phyloP scores from a whole-genome alignment of 2,329 filamentous ascomycete species.

The Verticillium tricorpus region DNA sequence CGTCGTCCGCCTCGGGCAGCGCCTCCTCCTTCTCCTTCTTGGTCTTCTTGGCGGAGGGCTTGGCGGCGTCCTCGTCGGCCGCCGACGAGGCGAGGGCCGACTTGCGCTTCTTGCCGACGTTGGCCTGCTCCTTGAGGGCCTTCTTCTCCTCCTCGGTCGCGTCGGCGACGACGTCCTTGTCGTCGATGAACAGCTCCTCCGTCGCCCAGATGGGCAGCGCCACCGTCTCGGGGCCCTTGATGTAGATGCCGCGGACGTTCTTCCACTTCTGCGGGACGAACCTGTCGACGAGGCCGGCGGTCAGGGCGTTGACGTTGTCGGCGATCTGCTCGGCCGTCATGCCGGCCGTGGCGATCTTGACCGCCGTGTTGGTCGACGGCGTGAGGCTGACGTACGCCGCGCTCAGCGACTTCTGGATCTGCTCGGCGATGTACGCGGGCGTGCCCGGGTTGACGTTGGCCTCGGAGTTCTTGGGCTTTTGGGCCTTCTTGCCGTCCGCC shows the following conservation, averaged over 20 bases:
- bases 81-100: slow-evolving; percentile 27
- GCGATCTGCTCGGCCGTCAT: slow-evolving; percentile 72
- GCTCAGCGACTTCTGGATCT: slow-evolving; percentile 73
- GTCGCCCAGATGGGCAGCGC: slow-evolving; percentile 93
- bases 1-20: slow-evolving; percentile 41
- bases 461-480: slow-evolving; percentile 50
- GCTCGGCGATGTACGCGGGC: slow-evolving; percentile 66
- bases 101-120: slow-evolving; percentile 63
- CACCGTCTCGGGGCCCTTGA: slow-evolving; percentile 86
- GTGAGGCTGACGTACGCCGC: slow-evolving; percentile 78
- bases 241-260: slow-evolving; percentile 77
- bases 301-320: slow-evolving; percentile 75
- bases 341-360: slow-evolving; percentile 72
- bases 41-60: slow-evolving; percentile 25
- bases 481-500: slow-evolving; percentile 49
- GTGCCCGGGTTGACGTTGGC: slow-evolving; percentile 43
- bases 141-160: slow-evolving; percentile 44
- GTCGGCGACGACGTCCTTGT: slow-evolving; percentile 66
- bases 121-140: slow-evolving; percentile 44
- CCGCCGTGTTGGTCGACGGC: slow-evolving; percentile 72
- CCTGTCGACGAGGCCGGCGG: slow-evolving; percentile 66
- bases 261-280: slow-evolving; percentile 83
- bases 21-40: slow-evolving; percentile 12
- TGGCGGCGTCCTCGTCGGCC: slow-evolving; percentile 22
- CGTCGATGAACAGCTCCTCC: slow-evolving; percentile 84